Evolutionary conservation across 345 rosid species (phyloP).

Genomic region (Balakata baccata): DNA sequence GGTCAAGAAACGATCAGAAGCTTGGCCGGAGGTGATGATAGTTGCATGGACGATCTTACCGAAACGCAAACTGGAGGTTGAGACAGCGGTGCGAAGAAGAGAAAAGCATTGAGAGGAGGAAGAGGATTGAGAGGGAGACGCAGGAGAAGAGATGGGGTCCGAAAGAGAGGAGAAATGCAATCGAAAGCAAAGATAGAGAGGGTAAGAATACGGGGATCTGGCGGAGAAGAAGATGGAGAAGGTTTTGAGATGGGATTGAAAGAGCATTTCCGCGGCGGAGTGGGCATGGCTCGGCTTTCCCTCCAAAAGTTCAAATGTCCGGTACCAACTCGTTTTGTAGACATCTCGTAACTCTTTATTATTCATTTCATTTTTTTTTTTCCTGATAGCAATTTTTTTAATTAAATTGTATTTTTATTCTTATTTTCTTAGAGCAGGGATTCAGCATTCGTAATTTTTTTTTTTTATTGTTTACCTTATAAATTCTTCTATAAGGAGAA

Average conservation of each 20-base stretch:
- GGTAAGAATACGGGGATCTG: neutral
- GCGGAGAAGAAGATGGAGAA: neutral
- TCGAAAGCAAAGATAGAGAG: conserved; percentile 2
- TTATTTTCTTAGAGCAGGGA: no score
- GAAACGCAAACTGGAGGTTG: conserved; percentile 42
- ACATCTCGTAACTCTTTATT: no score
- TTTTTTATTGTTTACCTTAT: no score
- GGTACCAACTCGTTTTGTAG: no score
- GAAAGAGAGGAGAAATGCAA: neutral
- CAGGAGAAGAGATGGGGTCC: neutral
- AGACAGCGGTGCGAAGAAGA: conserved; percentile 48
- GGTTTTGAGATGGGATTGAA: neutral
- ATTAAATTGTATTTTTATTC: no score
- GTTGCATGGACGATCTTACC: conserved; percentile 48
- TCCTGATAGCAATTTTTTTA: no score
- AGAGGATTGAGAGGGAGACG: conserved; percentile 19
- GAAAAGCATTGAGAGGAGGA: conserved; percentile 50
- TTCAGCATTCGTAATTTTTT: no score
- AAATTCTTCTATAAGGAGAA: no score
- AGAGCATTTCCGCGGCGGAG: neutral
- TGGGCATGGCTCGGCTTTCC: neutral
- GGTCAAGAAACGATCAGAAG: conserved; percentile 44
- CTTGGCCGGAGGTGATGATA: conserved; percentile 32
- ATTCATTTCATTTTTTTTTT: no score
- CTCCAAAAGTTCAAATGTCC: neutral